Base-by-base conservation (phyloP, 768 basidiomycete species). In the Panaeolus papilionaceus region DNA sequence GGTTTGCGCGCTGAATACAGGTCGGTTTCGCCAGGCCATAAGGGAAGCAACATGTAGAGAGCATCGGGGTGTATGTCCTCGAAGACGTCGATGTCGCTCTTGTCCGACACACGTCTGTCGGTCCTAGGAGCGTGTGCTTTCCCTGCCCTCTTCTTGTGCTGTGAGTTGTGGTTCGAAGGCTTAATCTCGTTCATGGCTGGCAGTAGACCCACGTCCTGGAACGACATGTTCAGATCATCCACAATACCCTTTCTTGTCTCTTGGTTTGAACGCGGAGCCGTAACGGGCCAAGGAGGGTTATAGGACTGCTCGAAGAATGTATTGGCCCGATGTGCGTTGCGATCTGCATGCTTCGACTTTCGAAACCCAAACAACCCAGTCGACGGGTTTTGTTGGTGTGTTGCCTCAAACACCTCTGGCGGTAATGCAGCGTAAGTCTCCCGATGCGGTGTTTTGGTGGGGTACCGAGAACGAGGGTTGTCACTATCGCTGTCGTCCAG, bases 21-120 rank as follows among this genome's bases (percentile, higher is more conserved):
- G 75, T 92, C 92, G 1, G 87, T 92, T 70, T 92, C 90, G 18
- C 89, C 86, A 9, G 90, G 88, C 92, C 93, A 95, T n/a, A 95
- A 82, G 16, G 93, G 93, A 18, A 95, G 81, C 28, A 94, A 84
- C 93, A 95, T 94, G 75, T 90, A 93, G 63, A 94, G 80, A 26
- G 87, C 86, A 14, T 94, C 92, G 5, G 85, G 77, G 0, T 90
- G 90, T 42, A 94, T 82, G 39, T 86, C 81, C 39, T 85, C 82
- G 66, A 93, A 86, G 68, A 91, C 81, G 67, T 86, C 83, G 4
- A 76, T 61, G n/a, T 74, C 71, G 4, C 54, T 70, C 39, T 61
- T 66, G 6, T 66, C 68, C 40, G 70, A 68, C 68, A 75, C 61
- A 66, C 71, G 70, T 63, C 26, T 44, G 47, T 11, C 63, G 20